phyloP scores from a whole-genome alignment of 495 filamentous ascomycete genomes.

The Chaetomium tenue region DNA sequence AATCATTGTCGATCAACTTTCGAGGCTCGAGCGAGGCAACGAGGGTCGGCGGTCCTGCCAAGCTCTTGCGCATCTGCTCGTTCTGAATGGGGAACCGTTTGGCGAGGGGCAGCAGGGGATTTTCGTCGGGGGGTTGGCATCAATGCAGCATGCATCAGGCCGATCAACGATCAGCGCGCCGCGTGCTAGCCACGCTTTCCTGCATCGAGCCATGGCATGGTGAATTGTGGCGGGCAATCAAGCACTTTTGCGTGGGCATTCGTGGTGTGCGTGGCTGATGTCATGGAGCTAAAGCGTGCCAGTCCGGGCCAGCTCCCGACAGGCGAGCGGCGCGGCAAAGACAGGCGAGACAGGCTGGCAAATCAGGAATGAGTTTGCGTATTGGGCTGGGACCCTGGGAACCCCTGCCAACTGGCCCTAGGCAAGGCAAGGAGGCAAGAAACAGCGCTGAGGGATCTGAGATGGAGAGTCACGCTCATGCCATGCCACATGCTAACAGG shows the following conservation, averaged over 20 bases:
- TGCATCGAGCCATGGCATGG: conserved; percentile 9
- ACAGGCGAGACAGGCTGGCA: not conserved
- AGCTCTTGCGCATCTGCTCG: not conserved
- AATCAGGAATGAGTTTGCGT: not conserved
- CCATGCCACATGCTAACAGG: not conserved
- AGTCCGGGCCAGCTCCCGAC: not conserved
- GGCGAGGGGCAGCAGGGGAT: conserved; percentile 12
- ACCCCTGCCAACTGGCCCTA: too few species aligned
- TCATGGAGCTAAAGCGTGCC: not conserved
- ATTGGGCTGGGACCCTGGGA: too few species aligned
- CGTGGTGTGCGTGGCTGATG: conserved; percentile 5
- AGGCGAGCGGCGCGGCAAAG: not conserved
- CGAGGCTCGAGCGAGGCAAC: not conserved
- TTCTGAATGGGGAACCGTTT: conserved; percentile 14
- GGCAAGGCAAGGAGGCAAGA: too few species aligned
- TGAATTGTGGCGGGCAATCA: not conserved
- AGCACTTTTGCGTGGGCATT: too few species aligned
- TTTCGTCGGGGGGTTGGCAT: conserved; percentile 1
- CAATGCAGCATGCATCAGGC: conserved; percentile 3
- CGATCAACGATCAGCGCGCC: conserved; percentile 10
- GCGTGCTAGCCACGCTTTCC: conserved; percentile 2
- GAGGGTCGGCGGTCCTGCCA: not conserved
- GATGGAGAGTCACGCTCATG: not conserved
- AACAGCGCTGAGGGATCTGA: too few species aligned
- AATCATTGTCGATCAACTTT: conserved; percentile 10